A percentile compares a stretch with the other conserved stretches of the same genome.
phyloP scores from a whole-genome alignment of 164 flowering plant genomes.

The Warburgia ugandensis region DNA sequence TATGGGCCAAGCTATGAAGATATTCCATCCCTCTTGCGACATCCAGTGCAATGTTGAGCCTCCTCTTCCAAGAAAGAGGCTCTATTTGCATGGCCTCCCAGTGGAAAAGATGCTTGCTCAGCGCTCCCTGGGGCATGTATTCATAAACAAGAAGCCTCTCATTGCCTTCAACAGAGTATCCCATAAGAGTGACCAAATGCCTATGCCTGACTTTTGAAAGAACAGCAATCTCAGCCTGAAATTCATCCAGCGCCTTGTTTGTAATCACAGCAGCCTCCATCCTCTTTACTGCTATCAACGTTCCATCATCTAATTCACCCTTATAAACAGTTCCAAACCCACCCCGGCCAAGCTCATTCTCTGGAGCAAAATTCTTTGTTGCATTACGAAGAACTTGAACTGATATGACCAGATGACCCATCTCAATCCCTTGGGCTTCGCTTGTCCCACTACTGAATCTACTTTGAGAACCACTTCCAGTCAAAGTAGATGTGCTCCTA shows the following conservation, averaged over 20 bases:
- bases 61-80: constrained; percentile 5
- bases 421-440: constrained; percentile 27
- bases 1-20: constrained; percentile 47
- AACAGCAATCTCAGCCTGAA: constrained; percentile 6
- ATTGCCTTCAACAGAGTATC: constrained; percentile 5
- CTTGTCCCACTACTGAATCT: constrained; percentile 17
- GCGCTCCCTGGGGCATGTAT: constrained; percentile 7
- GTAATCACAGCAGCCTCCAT: constrained; percentile 5
- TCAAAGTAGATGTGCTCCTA: constrained; percentile 24
- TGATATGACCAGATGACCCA: constrained; percentile 1
- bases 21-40: constrained; percentile 17
- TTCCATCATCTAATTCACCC: constrained; percentile 8
- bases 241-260: constrained; percentile 4
- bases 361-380: constrained; percentile 1
- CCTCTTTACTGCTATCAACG: constrained; percentile 5
- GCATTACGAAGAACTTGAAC: constrained; percentile 7
- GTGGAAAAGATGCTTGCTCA: constrained; percentile 5
- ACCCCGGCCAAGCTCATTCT: constrained; percentile 5
- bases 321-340: constrained; percentile 7
- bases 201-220: constrained; percentile 8
- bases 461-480: constrained; percentile 28
- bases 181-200: constrained; percentile 5
- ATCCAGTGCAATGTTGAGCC: constrained; percentile 6
- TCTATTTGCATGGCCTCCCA: neutral
- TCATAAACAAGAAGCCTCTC: constrained; percentile 5